Evolutionary conservation across 2,329 filamentous ascomycete genomes (phyloP), one percentile per base, ranked within the genome.

Genomic region (Pestalotiopsis sp.): DNA sequence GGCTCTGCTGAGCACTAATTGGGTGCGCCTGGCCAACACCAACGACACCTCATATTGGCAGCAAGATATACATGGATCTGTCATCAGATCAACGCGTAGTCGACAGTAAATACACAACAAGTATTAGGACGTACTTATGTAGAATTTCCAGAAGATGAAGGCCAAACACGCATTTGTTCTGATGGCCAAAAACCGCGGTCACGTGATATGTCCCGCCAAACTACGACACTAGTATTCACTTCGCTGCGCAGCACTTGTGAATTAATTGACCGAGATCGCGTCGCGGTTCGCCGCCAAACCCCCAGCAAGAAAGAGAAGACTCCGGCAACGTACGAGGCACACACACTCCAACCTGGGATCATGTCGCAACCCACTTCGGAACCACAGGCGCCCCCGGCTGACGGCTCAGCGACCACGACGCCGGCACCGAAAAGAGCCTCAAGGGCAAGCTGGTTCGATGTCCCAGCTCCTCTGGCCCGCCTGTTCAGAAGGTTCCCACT

Each of bases 401-500:
- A 36, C 11, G 20, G 17, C 11, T 13, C n/a, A 39, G n/a, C 52
- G 7, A 25, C 39, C 14, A 63, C 63, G n/a, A 41, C 67, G 12
- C 56, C 74, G 23, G 72, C 68, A 63, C 70, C 69, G 59, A 67
- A 68, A 49, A 70, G 71, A 13, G 66, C 71, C 59, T 74, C 73
- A 66, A 73, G 77, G 70, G 74, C 73, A 31, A 73, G 75, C 71
- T 84, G 80, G 83, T 86, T 90, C 79, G 81, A 85, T 59, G 86
- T 94, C 67, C 95, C 96, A 7, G 81, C 87, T 12, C 92, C 93
- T 20, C 85, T 98, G 73, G 94, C 93, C 80, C 87, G 87, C 65
- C 86, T 98, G 69, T 99, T 98, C 84, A 91, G 95, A 80, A 84
- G 81, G 70, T 96, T 97, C 75, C 96, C 96, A 31, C 87, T 98